Percentiles rank a stretch among this genome's conserved stretches.
Evolutionary conservation across 2,329 filamentous ascomycete species (phyloP).

Genomic region (Stemphylium lycopersici): DNA sequence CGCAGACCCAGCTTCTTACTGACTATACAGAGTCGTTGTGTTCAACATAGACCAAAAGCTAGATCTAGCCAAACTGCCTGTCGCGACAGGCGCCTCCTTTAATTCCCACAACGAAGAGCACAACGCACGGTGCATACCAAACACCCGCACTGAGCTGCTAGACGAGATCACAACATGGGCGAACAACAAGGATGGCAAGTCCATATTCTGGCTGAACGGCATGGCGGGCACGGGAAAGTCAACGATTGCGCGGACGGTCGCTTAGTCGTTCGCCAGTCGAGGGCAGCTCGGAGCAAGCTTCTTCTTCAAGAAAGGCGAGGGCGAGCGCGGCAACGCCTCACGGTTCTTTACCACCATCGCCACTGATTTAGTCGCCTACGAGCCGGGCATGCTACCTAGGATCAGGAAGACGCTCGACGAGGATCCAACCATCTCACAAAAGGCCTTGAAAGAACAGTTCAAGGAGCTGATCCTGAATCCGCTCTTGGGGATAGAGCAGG

Average conservation of each 20-base stretch:
- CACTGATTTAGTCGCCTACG: conserved; percentile 11
- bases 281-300: conserved; percentile 13
- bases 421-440: conserved; percentile 9
- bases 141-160: conserved; percentile 34
- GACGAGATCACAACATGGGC: conserved; percentile 29
- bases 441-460: conserved; percentile 12
- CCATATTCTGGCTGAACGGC: conserved; percentile 45
- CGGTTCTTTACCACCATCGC: conserved; percentile 28
- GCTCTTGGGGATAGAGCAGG: not conserved
- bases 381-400: conserved; percentile 12
- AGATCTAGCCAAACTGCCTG: conserved; percentile 21
- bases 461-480: conserved; percentile 15
- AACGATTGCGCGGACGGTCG: conserved; percentile 29
- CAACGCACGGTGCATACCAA: conserved; percentile 26
- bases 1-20: conserved; percentile 8
- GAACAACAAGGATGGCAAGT: conserved; percentile 14
- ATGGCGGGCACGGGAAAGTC: no score
- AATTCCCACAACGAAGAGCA: no score
- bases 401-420: conserved; percentile 21
- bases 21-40: conserved; percentile 5
- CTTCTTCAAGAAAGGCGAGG: no score
- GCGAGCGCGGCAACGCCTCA: conserved; percentile 13
- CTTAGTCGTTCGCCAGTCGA: conserved; percentile 9
- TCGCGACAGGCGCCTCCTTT: conserved; percentile 20
- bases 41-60: conserved; percentile 15